A percentile compares a stretch with the other conserved stretches of the same genome.
These are phyloP conservation scores for Phaeosphaeriaceae sp. DNA, from an alignment of 2,329 filamentous ascomycete genomes.

Conservation along the genomic window DNA sequence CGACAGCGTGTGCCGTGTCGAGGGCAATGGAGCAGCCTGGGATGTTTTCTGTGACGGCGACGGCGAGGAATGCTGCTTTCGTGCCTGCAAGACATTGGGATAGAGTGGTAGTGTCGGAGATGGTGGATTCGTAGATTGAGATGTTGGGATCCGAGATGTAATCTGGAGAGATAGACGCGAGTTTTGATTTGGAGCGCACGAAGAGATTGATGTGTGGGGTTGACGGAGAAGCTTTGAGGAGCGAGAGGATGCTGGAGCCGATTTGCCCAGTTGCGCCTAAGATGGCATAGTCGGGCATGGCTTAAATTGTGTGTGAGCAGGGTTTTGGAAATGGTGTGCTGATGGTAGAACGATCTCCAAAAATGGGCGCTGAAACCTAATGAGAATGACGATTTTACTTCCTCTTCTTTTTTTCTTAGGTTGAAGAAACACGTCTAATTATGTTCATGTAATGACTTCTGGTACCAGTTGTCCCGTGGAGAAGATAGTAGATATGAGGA, in stretches of 20 bases:
- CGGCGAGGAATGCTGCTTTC: slow-evolving; percentile 52
- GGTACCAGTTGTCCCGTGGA: too few species aligned
- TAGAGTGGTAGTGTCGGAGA: slow-evolving; percentile 51
- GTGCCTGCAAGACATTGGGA: slow-evolving; percentile 44
- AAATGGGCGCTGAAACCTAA: too few species aligned
- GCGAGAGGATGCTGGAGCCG: slow-evolving; percentile 14
- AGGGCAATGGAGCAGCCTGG: slow-evolving; percentile 50
- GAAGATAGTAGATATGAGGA: too few species aligned
- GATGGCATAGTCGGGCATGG: slow-evolving; percentile 16
- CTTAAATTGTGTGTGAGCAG: neutral
- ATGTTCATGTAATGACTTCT: too few species aligned
- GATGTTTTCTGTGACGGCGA: slow-evolving; percentile 52
- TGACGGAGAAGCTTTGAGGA: slow-evolving; percentile 7
- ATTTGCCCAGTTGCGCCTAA: slow-evolving; percentile 21
- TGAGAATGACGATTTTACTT: too few species aligned
- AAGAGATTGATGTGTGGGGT: slow-evolving; percentile 18
- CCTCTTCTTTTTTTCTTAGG: too few species aligned
- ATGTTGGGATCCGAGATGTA: slow-evolving; percentile 23
- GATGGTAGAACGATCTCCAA: too few species aligned
- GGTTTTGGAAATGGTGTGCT: too few species aligned
- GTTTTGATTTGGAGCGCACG: slow-evolving; percentile 19
- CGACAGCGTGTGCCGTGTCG: slow-evolving; percentile 46
- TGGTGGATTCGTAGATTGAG: slow-evolving; percentile 52
- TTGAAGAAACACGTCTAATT: too few species aligned
- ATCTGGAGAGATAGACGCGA: slow-evolving; percentile 7